Evolutionary conservation across 2,329 filamentous ascomycete species (phyloP).

Genomic region (Thielaviopsis euricoi): DNA sequence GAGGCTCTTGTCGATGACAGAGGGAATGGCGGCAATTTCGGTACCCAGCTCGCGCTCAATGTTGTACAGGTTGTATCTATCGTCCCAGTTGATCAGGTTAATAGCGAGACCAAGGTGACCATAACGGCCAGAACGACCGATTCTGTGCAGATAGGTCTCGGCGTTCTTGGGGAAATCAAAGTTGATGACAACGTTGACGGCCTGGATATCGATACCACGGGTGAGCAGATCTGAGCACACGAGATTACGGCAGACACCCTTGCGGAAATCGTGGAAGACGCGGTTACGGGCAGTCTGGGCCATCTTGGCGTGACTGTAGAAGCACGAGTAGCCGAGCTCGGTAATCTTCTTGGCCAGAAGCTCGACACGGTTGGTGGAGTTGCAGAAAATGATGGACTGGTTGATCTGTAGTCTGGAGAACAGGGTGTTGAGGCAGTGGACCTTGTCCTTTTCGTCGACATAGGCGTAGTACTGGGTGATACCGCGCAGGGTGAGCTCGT

Average conservation of each 20-base stretch:
- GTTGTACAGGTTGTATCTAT: conserved; percentile 96
- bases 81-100: conserved; percentile 99
- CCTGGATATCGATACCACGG: conserved; percentile 97
- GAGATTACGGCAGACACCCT: conserved; percentile 92
- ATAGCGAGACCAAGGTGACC: conserved; percentile 95
- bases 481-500: conserved; percentile 90
- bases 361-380: conserved; percentile 96
- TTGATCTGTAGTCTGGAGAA: conserved; percentile 99
- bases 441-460: conserved; percentile 98
- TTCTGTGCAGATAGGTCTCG: conserved; percentile 95
- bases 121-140: conserved; percentile 92
- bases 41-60: conserved; percentile 96
- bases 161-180: conserved; percentile 99
- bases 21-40: conserved; percentile 92
- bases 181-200: conserved; percentile 99
- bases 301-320: conserved; percentile 98
- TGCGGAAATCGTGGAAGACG: conserved; percentile 98
- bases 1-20: conserved; percentile 87
- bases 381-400: conserved; percentile 99
- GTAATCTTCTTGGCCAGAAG: conserved; percentile 98
- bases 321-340: conserved; percentile 96
- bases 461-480: conserved; percentile 99
- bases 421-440: conserved; percentile 95
- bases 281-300: conserved; percentile 91
- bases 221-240: conserved; percentile 96